Conservation (phyloP, 2,329 filamentous ascomycete species). For the Torrubiellomyces zombiae region DNA sequence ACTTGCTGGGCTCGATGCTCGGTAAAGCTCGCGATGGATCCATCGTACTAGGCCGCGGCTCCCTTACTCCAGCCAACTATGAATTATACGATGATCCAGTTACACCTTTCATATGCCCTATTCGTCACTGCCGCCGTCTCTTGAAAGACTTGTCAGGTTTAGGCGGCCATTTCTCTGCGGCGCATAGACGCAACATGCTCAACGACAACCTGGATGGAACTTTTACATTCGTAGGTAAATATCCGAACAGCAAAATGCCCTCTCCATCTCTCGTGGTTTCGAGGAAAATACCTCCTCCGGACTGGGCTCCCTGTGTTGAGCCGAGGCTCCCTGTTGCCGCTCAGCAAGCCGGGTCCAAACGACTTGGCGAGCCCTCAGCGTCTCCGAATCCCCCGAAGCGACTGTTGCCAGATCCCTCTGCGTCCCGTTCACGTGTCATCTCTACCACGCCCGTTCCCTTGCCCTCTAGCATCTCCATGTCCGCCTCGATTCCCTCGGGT, state of each 20-base stretch:
- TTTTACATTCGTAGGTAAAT: conserved; percentile 13
- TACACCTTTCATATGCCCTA: conserved; percentile 18
- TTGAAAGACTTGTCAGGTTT: conserved; percentile 10
- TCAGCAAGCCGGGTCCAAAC: no score
- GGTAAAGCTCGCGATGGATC: conserved; percentile 4
- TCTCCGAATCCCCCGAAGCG: no score
- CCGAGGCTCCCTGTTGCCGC: conserved; percentile 1
- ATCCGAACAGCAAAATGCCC: conserved; percentile 8
- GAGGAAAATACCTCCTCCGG: conserved; percentile 7
- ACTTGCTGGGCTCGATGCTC: no score
- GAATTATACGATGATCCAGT: conserved; percentile 8
- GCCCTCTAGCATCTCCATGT: no score
- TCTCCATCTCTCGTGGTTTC: conserved; percentile 15
- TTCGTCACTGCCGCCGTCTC: conserved; percentile 17
- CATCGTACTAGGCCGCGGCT: conserved; percentile 9
- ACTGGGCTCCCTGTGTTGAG: conserved; percentile 4
- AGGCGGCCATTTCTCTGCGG: conserved; percentile 11
- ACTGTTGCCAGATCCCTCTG: no score
- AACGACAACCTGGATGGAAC: conserved; percentile 27
- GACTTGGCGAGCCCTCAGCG: no score
- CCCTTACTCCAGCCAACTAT: conserved; percentile 17
- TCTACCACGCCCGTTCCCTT: no score
- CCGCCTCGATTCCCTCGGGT: no score
- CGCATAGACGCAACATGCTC: conserved; percentile 11
- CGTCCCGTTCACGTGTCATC: no score